phyloP scores from a whole-genome alignment of 2,329 filamentous ascomycete species.

The Verticillium dahliae region DNA sequence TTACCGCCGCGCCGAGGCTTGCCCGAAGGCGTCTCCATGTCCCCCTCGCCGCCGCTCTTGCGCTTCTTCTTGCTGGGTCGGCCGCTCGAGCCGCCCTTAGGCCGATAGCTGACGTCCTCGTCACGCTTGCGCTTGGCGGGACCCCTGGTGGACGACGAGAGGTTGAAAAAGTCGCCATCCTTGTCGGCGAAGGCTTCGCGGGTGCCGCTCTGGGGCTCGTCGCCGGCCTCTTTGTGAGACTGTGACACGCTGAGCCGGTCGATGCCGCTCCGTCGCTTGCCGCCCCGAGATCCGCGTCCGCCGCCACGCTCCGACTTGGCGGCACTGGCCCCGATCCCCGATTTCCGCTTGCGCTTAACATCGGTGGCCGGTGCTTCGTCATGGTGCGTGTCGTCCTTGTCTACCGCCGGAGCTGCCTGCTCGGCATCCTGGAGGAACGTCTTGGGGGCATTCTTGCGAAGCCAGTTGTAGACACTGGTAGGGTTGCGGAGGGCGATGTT shows the following conservation, averaged over 20 bases:
- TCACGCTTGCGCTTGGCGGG: constrained; percentile 48
- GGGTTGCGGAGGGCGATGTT: constrained; percentile 56
- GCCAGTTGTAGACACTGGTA: constrained; percentile 92
- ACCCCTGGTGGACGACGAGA: constrained; percentile 21
- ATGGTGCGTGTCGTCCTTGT: constrained; percentile 32
- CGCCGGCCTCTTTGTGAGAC: neutral
- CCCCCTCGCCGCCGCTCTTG: constrained; percentile 41
- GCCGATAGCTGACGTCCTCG: constrained; percentile 53
- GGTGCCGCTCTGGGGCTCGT: neutral
- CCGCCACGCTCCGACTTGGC: constrained; percentile 27
- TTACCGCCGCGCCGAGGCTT: neutral
- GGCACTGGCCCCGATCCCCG: constrained; percentile 17
- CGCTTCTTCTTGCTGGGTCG: constrained; percentile 52
- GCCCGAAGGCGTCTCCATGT: neutral
- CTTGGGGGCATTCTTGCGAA: constrained; percentile 76
- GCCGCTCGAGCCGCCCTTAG: constrained; percentile 44
- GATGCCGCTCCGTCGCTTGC: constrained; percentile 30
- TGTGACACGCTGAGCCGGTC: constrained; percentile 17
- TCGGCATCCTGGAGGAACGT: constrained; percentile 77
- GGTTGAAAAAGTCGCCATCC: constrained; percentile 19
- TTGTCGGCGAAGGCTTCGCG: constrained; percentile 32
- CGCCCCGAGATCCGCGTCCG: constrained; percentile 21
- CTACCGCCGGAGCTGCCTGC: constrained; percentile 22
- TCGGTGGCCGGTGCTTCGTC: constrained; percentile 16
- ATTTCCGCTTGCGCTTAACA: constrained; percentile 13